A percentile compares a stretch with the other conserved stretches of the same genome.
Conservation (phyloP, 352 stramenopile genomes). For the Phytophthora kernoviae region DNA sequence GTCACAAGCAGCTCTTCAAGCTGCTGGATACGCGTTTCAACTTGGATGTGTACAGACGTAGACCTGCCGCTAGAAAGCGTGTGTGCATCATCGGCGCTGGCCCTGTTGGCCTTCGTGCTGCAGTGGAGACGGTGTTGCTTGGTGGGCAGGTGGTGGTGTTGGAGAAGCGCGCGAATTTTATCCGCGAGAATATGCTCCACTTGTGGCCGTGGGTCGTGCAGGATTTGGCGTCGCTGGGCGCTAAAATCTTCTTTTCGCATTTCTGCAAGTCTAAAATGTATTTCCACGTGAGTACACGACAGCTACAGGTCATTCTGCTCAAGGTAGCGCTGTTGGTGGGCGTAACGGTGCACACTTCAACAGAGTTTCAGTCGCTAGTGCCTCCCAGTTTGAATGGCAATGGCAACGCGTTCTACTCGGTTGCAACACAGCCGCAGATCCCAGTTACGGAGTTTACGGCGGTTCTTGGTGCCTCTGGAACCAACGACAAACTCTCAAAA, state of each 20-base stretch:
- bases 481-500: slow-evolving; percentile 56
- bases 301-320: slow-evolving; percentile 80
- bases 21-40: slow-evolving; percentile 54
- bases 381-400: slow-evolving; percentile 31
- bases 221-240: slow-evolving; percentile 69
- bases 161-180: slow-evolving; percentile 80
- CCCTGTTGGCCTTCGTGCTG: slow-evolving; percentile 66
- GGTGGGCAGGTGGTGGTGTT: slow-evolving; percentile 68
- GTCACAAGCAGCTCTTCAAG: slow-evolving; percentile 71
- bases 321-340: slow-evolving; percentile 75
- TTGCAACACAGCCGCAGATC: slow-evolving; percentile 68
- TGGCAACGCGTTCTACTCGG: slow-evolving; percentile 56
- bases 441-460: slow-evolving; percentile 67
- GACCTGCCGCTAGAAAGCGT: slow-evolving; percentile 49
- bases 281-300: slow-evolving; percentile 81
- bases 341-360: slow-evolving; percentile 56
- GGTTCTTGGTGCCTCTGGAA: slow-evolving; percentile 58
- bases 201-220: slow-evolving; percentile 84
- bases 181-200: slow-evolving; percentile 80
- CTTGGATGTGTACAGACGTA: slow-evolving; percentile 42
- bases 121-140: slow-evolving; percentile 66
- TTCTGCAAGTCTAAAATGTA: slow-evolving; percentile 75
- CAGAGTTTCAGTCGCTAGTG: slow-evolving; percentile 50
- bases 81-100: slow-evolving; percentile 71
- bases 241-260: slow-evolving; percentile 73